Evolutionary conservation across 2,329 filamentous ascomycete genomes (phyloP).

Genomic region (Arthrobotrys entomopaga): DNA sequence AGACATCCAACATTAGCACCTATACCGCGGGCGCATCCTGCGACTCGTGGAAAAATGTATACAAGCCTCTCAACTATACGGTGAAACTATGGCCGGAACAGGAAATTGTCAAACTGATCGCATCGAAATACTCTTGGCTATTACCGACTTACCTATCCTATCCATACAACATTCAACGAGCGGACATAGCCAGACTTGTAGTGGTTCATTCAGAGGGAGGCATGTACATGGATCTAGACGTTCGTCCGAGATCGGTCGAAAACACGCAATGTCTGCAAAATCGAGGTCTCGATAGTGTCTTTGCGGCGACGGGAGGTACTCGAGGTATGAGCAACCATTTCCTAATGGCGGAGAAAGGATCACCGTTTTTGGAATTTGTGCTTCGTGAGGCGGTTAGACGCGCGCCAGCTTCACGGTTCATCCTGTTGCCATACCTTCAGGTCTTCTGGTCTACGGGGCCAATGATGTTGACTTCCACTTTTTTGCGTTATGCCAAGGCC

Average conservation of each 20-base stretch:
- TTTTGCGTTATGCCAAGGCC: constrained; percentile 43
- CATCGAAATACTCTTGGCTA: constrained; percentile 54
- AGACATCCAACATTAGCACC: constrained; percentile 36
- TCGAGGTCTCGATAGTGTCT: constrained; percentile 53
- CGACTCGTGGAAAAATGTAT: constrained; percentile 27
- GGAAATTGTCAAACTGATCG: constrained; percentile 52
- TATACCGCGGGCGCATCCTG: constrained; percentile 37
- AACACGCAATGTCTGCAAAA: constrained; percentile 54
- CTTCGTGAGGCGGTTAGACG: constrained; percentile 56
- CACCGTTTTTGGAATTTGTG: constrained; percentile 51
- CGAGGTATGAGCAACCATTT: constrained; percentile 57
- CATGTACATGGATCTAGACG: constrained; percentile 56
- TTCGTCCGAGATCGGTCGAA: constrained; percentile 44
- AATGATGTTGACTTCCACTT: constrained; percentile 56
- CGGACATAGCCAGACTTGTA: constrained; percentile 56
- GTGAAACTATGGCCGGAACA: constrained; percentile 57
- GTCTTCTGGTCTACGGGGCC: constrained; percentile 58
- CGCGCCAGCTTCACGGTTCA: constrained; percentile 29
- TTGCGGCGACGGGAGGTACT: constrained; percentile 52
- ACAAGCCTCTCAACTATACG: constrained; percentile 51
- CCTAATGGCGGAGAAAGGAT: constrained; percentile 56
- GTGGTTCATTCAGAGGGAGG: constrained; percentile 56
- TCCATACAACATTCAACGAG: constrained; percentile 56
- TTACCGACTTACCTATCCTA: constrained; percentile 55
- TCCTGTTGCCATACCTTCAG: constrained; percentile 55